phyloP scores from a whole-genome alignment of 257 asterid species.

The Galeopsis tetrahit region DNA sequence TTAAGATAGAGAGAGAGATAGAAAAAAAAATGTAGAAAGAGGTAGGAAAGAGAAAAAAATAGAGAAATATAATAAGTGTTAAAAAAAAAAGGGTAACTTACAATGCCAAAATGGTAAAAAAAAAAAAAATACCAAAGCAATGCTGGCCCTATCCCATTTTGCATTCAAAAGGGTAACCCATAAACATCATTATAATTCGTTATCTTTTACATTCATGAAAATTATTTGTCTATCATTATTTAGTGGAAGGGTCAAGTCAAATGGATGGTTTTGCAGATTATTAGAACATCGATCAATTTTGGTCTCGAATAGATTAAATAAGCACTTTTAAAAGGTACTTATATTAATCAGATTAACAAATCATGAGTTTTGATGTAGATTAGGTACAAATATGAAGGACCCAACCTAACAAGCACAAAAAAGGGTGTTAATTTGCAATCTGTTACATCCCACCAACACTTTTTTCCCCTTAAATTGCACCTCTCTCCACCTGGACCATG shows the following conservation, averaged over 20 bases:
- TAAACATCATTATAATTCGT: too few species aligned
- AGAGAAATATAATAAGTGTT: too few species aligned
- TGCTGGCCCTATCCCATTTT: background rate
- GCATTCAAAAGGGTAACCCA: background rate
- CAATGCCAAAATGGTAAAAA: too few species aligned
- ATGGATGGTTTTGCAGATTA: background rate
- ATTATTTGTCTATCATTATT: background rate
- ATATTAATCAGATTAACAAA: background rate
- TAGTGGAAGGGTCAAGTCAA: conserved; percentile 8
- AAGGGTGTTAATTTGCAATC: conserved; percentile 34
- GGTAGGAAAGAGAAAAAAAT: too few species aligned
- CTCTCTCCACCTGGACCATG: conserved; percentile 47
- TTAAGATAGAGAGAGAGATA: too few species aligned
- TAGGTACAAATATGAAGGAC: conserved; percentile 32
- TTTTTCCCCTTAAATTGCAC: conserved; percentile 6
- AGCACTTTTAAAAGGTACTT: background rate
- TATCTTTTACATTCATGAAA: background rate
- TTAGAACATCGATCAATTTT: background rate
- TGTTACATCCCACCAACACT: conserved; percentile 36
- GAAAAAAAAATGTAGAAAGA: too few species aligned
- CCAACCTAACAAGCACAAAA: conserved; percentile 39
- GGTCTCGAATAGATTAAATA: background rate
- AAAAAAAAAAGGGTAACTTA: too few species aligned
- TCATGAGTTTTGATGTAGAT: conserved; percentile 26
- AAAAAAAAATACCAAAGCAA: too few species aligned